phyloP scores from a whole-genome alignment of 2,329 filamentous ascomycete species.

The Ceratocystiopsis sp. region DNA sequence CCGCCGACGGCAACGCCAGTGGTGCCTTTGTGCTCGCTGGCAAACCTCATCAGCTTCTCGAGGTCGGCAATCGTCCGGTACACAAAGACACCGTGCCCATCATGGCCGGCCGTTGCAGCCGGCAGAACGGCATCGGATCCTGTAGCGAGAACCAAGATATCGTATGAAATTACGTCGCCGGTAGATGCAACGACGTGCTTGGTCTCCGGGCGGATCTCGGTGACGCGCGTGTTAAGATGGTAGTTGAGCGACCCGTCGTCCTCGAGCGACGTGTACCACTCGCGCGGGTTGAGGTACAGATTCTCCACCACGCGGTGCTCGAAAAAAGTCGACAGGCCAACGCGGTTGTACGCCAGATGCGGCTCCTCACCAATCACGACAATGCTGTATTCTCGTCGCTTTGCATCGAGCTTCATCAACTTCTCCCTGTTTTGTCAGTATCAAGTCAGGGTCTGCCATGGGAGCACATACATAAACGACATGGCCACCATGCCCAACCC shows the following conservation, averaged over 20 bases:
- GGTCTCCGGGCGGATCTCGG: conserved; percentile 41
- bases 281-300: conserved; percentile 68
- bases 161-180: conserved; percentile 56
- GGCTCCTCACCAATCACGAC: conserved; percentile 77
- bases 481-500: conserved; percentile 87
- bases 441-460: too few relatives aligned
- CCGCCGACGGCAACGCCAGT: conserved; percentile 68
- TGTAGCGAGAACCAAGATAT: conserved; percentile 68
- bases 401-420: conserved; percentile 66
- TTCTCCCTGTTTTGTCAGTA: conserved; percentile 48
- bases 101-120: conserved; percentile 53
- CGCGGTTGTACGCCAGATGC: conserved; percentile 79
- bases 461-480: conserved; percentile 60
- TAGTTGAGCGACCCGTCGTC: conserved; percentile 54
- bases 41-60: conserved; percentile 57
- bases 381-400: conserved; percentile 59
- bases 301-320: conserved; percentile 72
- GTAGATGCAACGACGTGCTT: conserved; percentile 51
- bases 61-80: conserved; percentile 77
- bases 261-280: conserved; percentile 56
- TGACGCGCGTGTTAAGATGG: conserved; percentile 56
- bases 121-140: conserved; percentile 71
- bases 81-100: conserved; percentile 73
- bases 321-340: conserved; percentile 79
- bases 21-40: conserved; percentile 43